Evolutionary conservation across 2,329 filamentous ascomycete genomes (phyloP), one percentile per base, ranked within the genome.

Genomic region (Diplodia sapinea): DNA sequence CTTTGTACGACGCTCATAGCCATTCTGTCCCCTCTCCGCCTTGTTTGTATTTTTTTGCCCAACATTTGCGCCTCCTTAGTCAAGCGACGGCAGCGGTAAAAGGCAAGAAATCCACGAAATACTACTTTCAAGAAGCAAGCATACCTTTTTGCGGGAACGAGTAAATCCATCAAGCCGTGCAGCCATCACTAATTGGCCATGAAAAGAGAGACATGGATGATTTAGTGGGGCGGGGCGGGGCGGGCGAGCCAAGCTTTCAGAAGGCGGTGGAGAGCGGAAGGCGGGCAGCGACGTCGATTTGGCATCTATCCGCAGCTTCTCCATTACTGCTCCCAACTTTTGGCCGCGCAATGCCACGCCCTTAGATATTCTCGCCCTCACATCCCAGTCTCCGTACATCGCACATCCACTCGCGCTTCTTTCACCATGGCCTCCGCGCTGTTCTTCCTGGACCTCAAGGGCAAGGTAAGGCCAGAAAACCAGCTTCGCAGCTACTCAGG

Each of bases 361-460:
- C 33, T 38, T 68, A n/a, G 63, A 55, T 9, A 38, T 3, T 26
- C 50, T 50, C 56, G 36, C 26, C 13, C 23, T 8, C 33, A 5
- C 15, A 26, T 12, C 57, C 20, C 26, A 54, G 38, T 49, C 11
- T 23, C 50, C 12, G 43, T 33, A 13, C 40, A 38, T n/a, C 11
- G 29, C n/a, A n/a, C 11, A 12, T 38, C 17, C 3, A 17, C 51
- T 11, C 17, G 17, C 31, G 52, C n/a, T 43, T 17, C 47, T 15
- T 20, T 38, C 70, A 85, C 74, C 78, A 99, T 99, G 95, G 95
- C 95, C 74, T 99, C 95, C 69, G 95, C 95, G 72, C 80, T 99
- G 76, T 99, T 99, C 87, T 99, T 99, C 80, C 90, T 99, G 76
- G 95, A 99, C 81, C 87, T 99, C 73, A 99, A 99, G 93, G 95